Conservation (phyloP, 208 protist species). For the Acanthamoeba healyi region DNA sequence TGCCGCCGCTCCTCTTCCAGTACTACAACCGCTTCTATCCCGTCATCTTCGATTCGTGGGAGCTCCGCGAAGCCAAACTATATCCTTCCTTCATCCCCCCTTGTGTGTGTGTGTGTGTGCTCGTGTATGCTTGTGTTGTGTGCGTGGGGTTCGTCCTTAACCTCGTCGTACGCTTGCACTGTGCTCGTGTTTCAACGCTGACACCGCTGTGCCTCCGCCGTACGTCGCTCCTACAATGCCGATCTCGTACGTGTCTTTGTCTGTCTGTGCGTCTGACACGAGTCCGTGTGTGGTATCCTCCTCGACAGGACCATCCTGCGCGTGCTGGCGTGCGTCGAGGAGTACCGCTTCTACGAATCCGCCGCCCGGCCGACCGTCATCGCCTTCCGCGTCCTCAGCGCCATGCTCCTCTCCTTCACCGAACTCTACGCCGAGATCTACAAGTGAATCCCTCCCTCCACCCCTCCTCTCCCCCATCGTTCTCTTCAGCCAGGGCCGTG, state of each 20-base stretch:
- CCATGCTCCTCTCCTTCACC: slow-evolving; percentile 55
- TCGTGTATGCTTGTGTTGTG: neutral
- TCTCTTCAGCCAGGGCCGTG: too few species aligned
- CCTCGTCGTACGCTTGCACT: neutral
- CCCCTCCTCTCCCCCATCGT: neutral
- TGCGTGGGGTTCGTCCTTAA: neutral
- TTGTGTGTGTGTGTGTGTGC: neutral
- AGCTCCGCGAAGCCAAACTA: slow-evolving; percentile 53
- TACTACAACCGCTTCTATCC: slow-evolving; percentile 68
- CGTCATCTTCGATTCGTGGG: slow-evolving; percentile 58
- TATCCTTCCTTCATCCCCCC: slow-evolving; percentile 33
- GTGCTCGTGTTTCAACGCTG: slow-evolving; percentile 62
- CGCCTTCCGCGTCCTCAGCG: slow-evolving; percentile 58
- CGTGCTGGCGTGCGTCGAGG: slow-evolving; percentile 50
- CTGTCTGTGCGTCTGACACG: neutral
- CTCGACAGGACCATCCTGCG: neutral
- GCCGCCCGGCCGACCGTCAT: neutral
- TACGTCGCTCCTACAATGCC: neutral
- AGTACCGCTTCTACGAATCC: slow-evolving; percentile 31
- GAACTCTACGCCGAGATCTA: slow-evolving; percentile 64
- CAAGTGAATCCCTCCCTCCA: neutral
- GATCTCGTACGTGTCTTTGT: neutral
- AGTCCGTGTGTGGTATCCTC: too few species aligned
- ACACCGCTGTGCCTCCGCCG: slow-evolving; percentile 22
- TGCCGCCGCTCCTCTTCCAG: slow-evolving; percentile 58